A percentile compares a stretch with the other conserved stretches of the same genome.
Evolutionary conservation across 225 moss, liverwort and hornwort species (phyloP).

Genomic region (Takakia lepidozioides): DNA sequence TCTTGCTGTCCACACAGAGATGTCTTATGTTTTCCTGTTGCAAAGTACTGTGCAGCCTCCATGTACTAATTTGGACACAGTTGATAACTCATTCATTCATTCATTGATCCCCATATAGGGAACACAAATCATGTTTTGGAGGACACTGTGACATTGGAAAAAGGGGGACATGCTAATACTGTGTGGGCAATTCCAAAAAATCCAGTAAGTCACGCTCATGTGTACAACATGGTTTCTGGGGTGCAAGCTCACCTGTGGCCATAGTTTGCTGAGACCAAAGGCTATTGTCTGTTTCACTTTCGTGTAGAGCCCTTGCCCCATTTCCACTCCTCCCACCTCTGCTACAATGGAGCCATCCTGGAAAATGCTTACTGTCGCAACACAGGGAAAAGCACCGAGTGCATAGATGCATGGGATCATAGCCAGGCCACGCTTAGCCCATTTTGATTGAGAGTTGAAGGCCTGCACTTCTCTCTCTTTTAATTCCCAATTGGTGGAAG

Average conservation of each 20-base stretch:
- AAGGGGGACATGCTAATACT: slow-evolving; percentile 8
- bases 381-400: neutral
- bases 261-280: slow-evolving; percentile 46
- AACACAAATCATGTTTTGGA: neutral
- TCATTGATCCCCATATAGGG: too few species aligned
- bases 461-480: slow-evolving; percentile 22
- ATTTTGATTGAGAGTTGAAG: slow-evolving; percentile 44
- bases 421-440: slow-evolving; percentile 68
- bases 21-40: too few species aligned
- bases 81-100: too few species aligned
- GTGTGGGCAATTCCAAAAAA: too few species aligned
- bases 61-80: too few species aligned
- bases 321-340: slow-evolving; percentile 64
- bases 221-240: too few species aligned
- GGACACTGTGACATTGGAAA: neutral
- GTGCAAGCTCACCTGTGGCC: slow-evolving; percentile 26
- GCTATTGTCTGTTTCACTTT: slow-evolving; percentile 69
- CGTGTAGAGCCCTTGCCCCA: slow-evolving; percentile 77
- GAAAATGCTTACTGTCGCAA: slow-evolving; percentile 50
- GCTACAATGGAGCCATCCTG: slow-evolving; percentile 58
- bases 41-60: too few species aligned
- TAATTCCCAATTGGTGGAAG: slow-evolving; percentile 25
- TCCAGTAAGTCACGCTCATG: too few species aligned
- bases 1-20: too few species aligned
- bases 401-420: slow-evolving; percentile 29